These are phyloP conservation scores for Ochromonas danica DNA, from an alignment of 108 stramenopile species.

Conservation along the genomic window DNA sequence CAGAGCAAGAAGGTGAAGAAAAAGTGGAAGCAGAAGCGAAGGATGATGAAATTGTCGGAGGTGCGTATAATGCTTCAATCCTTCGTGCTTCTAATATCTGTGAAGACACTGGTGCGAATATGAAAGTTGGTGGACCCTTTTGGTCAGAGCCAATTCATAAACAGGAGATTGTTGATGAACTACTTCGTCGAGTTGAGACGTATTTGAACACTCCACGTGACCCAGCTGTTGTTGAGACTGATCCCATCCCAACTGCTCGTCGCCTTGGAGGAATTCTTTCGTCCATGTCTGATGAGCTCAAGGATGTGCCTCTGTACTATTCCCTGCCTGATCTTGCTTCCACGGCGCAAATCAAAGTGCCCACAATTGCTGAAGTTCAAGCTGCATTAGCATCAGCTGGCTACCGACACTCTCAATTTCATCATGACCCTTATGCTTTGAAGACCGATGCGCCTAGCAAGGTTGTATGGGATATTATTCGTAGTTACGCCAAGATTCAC, in stretches of 20 bases:
- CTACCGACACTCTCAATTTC: slow-evolving; percentile 81
- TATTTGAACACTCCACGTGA: no score
- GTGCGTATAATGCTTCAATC: not conserved
- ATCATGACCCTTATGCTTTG: slow-evolving; percentile 86
- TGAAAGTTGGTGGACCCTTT: slow-evolving; percentile 87
- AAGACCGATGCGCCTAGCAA: slow-evolving; percentile 89
- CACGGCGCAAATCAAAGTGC: slow-evolving; percentile 66
- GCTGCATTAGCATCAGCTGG: slow-evolving; percentile 86
- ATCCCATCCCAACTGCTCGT: slow-evolving; percentile 57
- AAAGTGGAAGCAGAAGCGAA: not conserved
- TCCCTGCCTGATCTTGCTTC: slow-evolving; percentile 70
- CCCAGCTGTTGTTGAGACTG: slow-evolving; percentile 49
- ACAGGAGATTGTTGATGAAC: slow-evolving; percentile 66
- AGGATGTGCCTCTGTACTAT: slow-evolving; percentile 87
- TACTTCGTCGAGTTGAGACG: slow-evolving; percentile 66
- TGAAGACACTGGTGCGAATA: slow-evolving; percentile 67
- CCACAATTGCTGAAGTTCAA: slow-evolving; percentile 67
- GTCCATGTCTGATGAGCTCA: slow-evolving; percentile 81
- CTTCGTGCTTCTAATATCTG: not conserved
- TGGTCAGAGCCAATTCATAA: slow-evolving; percentile 94
- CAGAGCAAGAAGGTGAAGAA: not conserved
- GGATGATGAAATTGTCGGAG: not conserved
- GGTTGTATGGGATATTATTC: slow-evolving; percentile 58
- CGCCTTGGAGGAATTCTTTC: slow-evolving; percentile 80
- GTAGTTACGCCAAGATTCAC: not conserved